Evolutionary conservation across 441 rosid species (phyloP).

Genomic region (Gossypium gossypioides): DNA sequence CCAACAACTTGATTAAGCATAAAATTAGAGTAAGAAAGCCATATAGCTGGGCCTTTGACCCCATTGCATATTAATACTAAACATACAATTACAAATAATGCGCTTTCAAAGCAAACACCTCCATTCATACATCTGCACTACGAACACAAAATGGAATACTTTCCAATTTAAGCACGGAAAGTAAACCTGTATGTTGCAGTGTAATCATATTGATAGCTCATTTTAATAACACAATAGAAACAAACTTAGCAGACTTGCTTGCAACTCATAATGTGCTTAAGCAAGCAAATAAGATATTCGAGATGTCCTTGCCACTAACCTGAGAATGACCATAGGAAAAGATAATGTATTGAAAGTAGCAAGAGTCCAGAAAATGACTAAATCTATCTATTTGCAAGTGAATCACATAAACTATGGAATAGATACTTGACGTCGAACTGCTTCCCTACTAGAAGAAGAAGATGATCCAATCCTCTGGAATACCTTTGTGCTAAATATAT

Average conservation of each 20-base stretch:
- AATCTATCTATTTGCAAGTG: slow-evolving; percentile 16
- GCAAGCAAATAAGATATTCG: background rate
- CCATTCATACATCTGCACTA: background rate
- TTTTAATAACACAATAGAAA: background rate
- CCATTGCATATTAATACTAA: background rate
- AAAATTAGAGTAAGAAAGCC: background rate
- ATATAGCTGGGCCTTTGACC: background rate
- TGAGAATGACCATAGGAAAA: background rate
- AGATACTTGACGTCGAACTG: slow-evolving; percentile 15
- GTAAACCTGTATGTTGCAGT: background rate
- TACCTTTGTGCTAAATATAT: slow-evolving; percentile 22
- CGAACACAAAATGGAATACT: background rate
- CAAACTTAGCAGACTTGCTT: background rate
- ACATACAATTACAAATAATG: background rate
- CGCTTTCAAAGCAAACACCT: background rate
- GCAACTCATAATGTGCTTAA: background rate
- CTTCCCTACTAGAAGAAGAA: slow-evolving; percentile 27
- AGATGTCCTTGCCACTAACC: background rate
- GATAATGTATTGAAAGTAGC: background rate
- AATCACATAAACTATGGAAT: slow-evolving; percentile 21
- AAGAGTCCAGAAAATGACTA: slow-evolving; percentile 14
- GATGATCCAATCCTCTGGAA: slow-evolving; percentile 32
- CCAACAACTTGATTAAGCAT: background rate
- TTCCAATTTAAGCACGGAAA: background rate
- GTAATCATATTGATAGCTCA: background rate